phyloP scores from a whole-genome alignment of 495 filamentous ascomycete genomes.

The Aspergillus panamensis region DNA sequence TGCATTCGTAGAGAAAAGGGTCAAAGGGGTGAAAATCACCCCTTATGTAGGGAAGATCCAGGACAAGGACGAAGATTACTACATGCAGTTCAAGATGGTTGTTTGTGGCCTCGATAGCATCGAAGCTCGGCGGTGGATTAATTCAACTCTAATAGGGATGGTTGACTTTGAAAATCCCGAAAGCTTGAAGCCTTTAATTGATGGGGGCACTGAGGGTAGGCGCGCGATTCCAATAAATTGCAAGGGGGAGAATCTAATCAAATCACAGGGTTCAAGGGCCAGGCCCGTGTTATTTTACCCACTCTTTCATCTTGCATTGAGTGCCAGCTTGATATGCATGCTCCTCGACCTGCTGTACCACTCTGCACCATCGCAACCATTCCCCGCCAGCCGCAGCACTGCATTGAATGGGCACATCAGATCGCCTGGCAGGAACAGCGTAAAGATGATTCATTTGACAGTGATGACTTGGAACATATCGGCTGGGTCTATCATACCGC shows the following conservation, averaged over 20 bases:
- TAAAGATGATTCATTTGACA: constrained; percentile 70
- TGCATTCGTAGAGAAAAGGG: constrained; percentile 80
- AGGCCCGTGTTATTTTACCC: constrained; percentile 88
- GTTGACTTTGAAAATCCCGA: constrained; percentile 76
- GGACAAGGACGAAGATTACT: constrained; percentile 95
- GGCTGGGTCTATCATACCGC: constrained; percentile 93
- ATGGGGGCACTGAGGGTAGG: constrained; percentile 91
- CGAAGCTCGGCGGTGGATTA: constrained; percentile 97
- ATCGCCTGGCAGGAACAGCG: constrained; percentile 65
- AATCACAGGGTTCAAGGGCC: constrained; percentile 82
- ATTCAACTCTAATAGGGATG: constrained; percentile 86
- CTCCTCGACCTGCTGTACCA: constrained; percentile 87
- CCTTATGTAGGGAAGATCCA: constrained; percentile 93
- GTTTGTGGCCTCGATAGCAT: constrained; percentile 98
- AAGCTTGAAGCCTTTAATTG: constrained; percentile 84
- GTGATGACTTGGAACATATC: constrained; percentile 95
- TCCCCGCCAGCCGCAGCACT: constrained; percentile 95
- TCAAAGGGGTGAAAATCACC: constrained; percentile 87
- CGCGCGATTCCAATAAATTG: neutral
- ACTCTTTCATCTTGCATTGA: constrained; percentile 94
- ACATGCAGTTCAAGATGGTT: constrained; percentile 93
- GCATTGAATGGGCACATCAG: constrained; percentile 98
- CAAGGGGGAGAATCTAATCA: constrained; percentile 17
- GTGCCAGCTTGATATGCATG: constrained; percentile 97
- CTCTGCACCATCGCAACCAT: constrained; percentile 97